Evolutionary conservation across 2,329 filamentous ascomycete genomes (phyloP), one percentile per base, ranked within the genome.

Genomic region (Cladosporium oxysporum): DNA sequence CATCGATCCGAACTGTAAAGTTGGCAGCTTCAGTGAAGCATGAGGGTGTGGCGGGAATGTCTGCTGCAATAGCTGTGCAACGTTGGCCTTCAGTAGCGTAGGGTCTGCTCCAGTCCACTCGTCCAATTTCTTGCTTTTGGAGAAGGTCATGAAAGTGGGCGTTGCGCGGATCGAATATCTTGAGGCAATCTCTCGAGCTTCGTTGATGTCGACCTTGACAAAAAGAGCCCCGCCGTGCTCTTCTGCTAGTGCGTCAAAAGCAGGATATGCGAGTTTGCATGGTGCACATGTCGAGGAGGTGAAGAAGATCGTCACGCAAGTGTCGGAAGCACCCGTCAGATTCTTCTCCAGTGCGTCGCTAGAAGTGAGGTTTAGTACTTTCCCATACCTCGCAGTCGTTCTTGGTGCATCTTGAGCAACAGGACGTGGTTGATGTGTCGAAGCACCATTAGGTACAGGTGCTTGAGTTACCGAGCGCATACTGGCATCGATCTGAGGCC

Each of bases 261-360:
- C 79, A 1, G 93, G 92, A 72, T 97, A 96, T 2, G 94, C 84
- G 18, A 87, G 79, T 76, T 91, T 94, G 84, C 94, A 97, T 0
- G 93, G 93, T 0, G 88, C 85, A 74, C 93, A 97, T 2, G 90
- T 95, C 2, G 90, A 87, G 3, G 92, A 96, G 0, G 94, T 97
- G 80, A 98, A 98, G 82, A 97, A 97, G 65, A 97, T 84, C 44
- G 94, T 86, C 0, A 91, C 91, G 67, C 90, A 92, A 0, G 90
- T 88, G 5, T 85, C 82, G 31, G 83, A 83, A 0, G 91, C 90
- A 1, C 81, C 79, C 0, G 80, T 76, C 6, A 95, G 81, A 1
- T 89, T 79, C 21, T 79, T 79, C 44, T 92, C 84, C 1, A 95
- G 79, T 31, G 89, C 85, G 5, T 79, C 77, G 5, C 89, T 77